These are phyloP conservation scores for Aspergillus calidoustus DNA, from an alignment of 2,329 filamentous ascomycete species.

Conservation along the genomic window DNA sequence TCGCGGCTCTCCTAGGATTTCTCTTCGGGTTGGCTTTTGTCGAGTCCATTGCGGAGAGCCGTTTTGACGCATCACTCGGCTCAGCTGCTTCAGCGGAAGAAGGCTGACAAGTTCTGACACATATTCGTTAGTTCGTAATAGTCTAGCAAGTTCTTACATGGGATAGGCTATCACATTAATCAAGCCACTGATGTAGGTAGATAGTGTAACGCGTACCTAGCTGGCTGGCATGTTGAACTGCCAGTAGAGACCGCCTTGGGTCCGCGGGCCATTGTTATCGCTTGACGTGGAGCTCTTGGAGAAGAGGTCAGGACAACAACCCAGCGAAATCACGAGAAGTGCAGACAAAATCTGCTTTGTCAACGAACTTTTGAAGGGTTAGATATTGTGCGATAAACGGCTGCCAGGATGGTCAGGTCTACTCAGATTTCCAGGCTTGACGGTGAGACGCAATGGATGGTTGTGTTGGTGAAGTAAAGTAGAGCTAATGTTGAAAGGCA, in stretches of 20 bases:
- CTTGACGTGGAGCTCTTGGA: slow-evolving; percentile 8
- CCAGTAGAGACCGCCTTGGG: slow-evolving; percentile 41
- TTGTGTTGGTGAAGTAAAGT: slow-evolving; percentile 1
- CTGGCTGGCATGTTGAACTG: slow-evolving; percentile 30
- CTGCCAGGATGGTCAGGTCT: slow-evolving; percentile 74
- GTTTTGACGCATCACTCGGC: slow-evolving; percentile 29
- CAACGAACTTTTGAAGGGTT: slow-evolving; percentile 7
- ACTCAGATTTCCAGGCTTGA: slow-evolving; percentile 95
- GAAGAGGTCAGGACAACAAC: slow-evolving; percentile 28
- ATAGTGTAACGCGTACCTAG: slow-evolving; percentile 24
- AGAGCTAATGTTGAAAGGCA: slow-evolving; percentile 47
- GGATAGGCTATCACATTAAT: background rate
- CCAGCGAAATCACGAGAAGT: slow-evolving; percentile 15
- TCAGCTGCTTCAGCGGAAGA: slow-evolving; percentile 34
- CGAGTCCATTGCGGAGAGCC: slow-evolving; percentile 34
- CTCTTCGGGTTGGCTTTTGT: slow-evolving; percentile 36
- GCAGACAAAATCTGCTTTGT: slow-evolving; percentile 1
- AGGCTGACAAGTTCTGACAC: slow-evolving; percentile 26
- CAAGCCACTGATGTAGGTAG: background rate
- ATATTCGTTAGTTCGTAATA: slow-evolving; percentile 21
- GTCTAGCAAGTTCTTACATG: background rate
- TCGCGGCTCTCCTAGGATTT: slow-evolving; percentile 37
- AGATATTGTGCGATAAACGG: background rate
- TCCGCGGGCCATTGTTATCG: slow-evolving; percentile 38
- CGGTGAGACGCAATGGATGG: slow-evolving; percentile 58